Conservation (phyloP, 345 rosid genomes). For the Angophora floribunda region DNA sequence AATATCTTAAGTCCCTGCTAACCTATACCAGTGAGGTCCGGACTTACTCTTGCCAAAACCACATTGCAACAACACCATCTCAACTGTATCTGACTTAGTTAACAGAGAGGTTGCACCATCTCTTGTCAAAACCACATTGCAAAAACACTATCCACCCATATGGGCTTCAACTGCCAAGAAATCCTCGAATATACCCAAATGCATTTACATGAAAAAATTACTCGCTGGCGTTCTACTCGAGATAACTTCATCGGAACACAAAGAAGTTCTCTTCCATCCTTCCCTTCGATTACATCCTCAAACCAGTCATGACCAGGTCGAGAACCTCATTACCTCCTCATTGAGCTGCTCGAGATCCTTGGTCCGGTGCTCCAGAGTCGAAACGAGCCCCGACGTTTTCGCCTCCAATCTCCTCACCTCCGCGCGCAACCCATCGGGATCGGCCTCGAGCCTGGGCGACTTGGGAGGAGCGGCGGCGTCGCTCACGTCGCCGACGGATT, state of each 20-base stretch:
- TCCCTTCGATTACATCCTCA: not conserved
- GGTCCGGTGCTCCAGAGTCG: conserved; percentile 32
- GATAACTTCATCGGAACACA: not conserved
- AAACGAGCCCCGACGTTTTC: conserved; percentile 40
- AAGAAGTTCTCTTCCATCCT: not conserved
- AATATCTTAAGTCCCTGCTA: not conserved
- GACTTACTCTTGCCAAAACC: not conserved
- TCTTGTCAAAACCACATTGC: not conserved
- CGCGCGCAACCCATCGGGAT: conserved; percentile 37
- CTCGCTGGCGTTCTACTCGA: not conserved
- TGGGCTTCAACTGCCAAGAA: not conserved
- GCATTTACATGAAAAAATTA: not conserved
- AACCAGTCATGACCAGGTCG: not conserved
- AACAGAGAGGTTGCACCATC: not conserved
- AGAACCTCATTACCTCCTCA: conserved; percentile 36
- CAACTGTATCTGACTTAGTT: not conserved
- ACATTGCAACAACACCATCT: not conserved
- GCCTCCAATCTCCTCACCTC: conserved; percentile 55
- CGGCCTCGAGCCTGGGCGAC: conserved; percentile 22
- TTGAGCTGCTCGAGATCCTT: conserved; percentile 41
- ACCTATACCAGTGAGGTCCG: not conserved
- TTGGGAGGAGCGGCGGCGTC: conserved; percentile 22
- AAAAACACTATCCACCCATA: not conserved
- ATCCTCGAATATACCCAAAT: not conserved
- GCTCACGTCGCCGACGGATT: conserved; percentile 53